Evolutionary conservation across 164 flowering plant genomes (phyloP), one percentile per base, ranked within the genome.

Genomic region (Berberis thunbergii): DNA sequence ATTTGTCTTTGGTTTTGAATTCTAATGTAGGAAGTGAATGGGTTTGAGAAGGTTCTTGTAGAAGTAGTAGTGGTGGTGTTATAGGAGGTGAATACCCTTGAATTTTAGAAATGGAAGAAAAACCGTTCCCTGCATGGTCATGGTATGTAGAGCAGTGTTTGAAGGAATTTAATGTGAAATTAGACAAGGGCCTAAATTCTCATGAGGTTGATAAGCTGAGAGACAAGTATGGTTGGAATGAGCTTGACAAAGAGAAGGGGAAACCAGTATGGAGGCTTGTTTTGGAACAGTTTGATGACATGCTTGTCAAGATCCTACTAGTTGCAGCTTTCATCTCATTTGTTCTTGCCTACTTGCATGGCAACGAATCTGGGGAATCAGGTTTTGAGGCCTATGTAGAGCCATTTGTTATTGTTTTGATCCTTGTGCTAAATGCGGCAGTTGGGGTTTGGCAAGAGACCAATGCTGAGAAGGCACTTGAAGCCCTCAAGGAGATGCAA

Each of bases 71-170:
- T 48, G 26, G 26, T 26, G 26, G 26, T 26, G 26, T 48, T 11
- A 6, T 52, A 52, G n/a, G 13, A 52, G 54, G 4, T 52, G 54
- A 52, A 52, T 10, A 10, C n/a, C 43, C 2, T 40, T 54, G 52
- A 55, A 45, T 26, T 3, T 54, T 48, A 48, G 4, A 7, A 45
- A 83, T 84, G 90, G 91, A 84, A 62, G 89, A 86, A 61, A 81
- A 72, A 44, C 78, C 78, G 54, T 83, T 86, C 62, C 79, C 86
- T 39, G 93, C 95, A 5, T 92, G 98, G 98, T 77, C 87, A 45
- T 78, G 85, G 84, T 77, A 93, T 39, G 93, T 92, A 10, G 93
- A 87, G 57, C 81, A 86, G 73, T 92, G 98, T 60, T 70, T 87
- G 76, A 87, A 87, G 73, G 87, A 84, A 75, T 84, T 76, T 76